Percentiles rank a stretch among this genome's conserved stretches.
phyloP scores from a whole-genome alignment of 208 protist species.

The Trypanosoma conorhini region DNA sequence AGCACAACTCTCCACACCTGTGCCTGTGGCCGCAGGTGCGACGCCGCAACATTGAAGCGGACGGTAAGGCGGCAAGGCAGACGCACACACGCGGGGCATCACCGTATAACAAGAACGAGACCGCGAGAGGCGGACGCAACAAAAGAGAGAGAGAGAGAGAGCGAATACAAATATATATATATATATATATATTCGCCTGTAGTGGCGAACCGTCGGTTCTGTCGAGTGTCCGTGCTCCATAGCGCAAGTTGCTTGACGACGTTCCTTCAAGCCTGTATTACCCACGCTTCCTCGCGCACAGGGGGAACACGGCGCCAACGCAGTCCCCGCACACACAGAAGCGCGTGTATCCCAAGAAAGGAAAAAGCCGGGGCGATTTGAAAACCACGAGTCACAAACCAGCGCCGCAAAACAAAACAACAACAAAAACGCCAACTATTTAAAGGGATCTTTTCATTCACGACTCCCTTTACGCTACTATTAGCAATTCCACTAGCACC shows the following conservation, averaged over 20 bases:
- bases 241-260: not conserved
- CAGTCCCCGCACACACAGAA: not conserved
- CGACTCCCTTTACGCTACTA: not conserved
- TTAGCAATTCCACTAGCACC: not conserved
- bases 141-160: not conserved
- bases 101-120: too few relatives aligned
- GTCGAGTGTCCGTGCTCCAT: not conserved
- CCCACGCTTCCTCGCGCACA: not conserved
- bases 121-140: not conserved
- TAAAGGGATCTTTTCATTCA: not conserved
- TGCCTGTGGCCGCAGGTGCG: too few relatives aligned
- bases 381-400: not conserved
- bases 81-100: too few relatives aligned
- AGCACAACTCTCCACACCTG: too few relatives aligned
- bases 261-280: not conserved
- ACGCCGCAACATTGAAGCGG: too few relatives aligned
- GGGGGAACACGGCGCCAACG: not conserved
- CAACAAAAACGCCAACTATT: not conserved
- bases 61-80: too few relatives aligned
- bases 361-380: not conserved
- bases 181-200: constrained; percentile 4
- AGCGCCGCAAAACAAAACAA: not conserved
- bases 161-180: constrained; percentile 3
- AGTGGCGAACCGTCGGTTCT: not conserved
- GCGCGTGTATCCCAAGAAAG: not conserved